These are phyloP conservation scores for Alternaria hordeiaustralica DNA, from an alignment of 2,329 filamentous ascomycete species.

Conservation along the genomic window DNA sequence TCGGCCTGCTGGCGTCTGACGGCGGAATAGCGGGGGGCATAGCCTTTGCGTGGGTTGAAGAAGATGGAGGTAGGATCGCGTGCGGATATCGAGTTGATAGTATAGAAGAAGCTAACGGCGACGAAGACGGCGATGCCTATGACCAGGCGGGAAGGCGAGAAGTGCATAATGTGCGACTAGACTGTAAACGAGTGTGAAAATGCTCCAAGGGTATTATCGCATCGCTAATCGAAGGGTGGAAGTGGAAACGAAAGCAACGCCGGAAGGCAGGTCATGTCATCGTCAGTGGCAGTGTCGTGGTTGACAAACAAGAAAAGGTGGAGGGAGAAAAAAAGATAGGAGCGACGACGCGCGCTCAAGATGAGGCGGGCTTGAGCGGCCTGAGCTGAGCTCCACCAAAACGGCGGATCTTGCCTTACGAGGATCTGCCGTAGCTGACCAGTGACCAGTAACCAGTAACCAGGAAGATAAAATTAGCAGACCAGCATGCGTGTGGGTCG, in stretches of 20 bases:
- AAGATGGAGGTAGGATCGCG: slow-evolving; percentile 47
- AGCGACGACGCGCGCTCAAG: slow-evolving; percentile 4
- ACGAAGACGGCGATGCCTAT: slow-evolving; percentile 25
- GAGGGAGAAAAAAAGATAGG: slow-evolving; percentile 14
- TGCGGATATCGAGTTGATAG: slow-evolving; percentile 31
- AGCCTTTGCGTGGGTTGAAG: slow-evolving; percentile 43
- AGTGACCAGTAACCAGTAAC: not conserved
- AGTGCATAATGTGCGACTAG: slow-evolving; percentile 23
- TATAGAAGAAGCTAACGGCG: slow-evolving; percentile 29
- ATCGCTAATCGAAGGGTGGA: slow-evolving; percentile 9
- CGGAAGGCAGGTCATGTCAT: slow-evolving; percentile 15
- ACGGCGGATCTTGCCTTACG: slow-evolving; percentile 7
- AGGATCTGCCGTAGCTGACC: slow-evolving; percentile 9
- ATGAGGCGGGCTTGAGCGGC: slow-evolving; percentile 9
- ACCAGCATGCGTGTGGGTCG: slow-evolving; percentile 2
- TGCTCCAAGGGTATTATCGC: slow-evolving; percentile 13
- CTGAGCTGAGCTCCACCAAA: slow-evolving; percentile 12
- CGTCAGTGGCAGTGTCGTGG: slow-evolving; percentile 1
- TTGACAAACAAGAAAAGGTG: not conserved
- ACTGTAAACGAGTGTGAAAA: not conserved
- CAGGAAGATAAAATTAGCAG: slow-evolving; percentile 16
- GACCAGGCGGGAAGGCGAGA: slow-evolving; percentile 28
- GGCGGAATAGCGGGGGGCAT: slow-evolving; percentile 41
- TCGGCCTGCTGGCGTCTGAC: slow-evolving; percentile 40
- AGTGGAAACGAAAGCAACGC: not conserved